Conservation (phyloP, 2,329 filamentous ascomycete species). For the Hortaea sp. region DNA sequence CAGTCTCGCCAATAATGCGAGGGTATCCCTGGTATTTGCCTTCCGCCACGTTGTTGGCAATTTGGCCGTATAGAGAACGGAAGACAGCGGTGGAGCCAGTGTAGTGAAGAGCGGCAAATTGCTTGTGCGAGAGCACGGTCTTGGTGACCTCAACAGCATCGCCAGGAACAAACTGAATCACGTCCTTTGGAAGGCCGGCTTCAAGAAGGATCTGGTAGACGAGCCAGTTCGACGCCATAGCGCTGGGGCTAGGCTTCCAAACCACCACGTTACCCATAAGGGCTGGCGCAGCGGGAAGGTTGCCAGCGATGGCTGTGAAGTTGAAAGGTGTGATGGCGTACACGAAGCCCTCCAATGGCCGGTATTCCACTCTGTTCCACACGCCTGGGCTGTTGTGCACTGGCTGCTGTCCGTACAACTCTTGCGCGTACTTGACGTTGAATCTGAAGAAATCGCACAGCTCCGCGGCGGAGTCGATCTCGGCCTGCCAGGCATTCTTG, state of each 20-base stretch:
- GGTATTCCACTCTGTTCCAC: conserved; percentile 87
- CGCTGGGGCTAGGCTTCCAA: conserved; percentile 90
- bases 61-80: conserved; percentile 77
- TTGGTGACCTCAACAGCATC: conserved; percentile 77
- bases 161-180: conserved; percentile 89
- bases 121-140: conserved; percentile 61
- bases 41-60: conserved; percentile 69
- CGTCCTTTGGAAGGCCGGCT: conserved; percentile 77
- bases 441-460: conserved; percentile 81
- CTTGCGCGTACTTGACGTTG: conserved; percentile 87
- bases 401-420: conserved; percentile 81
- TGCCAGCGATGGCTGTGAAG: conserved; percentile 90
- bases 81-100: conserved; percentile 90
- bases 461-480: conserved; percentile 93
- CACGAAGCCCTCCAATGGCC: conserved; percentile 87
- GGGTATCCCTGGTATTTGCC: conserved; percentile 79
- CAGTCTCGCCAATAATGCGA: conserved; percentile 80
- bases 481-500: conserved; percentile 98
- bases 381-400: conserved; percentile 71
- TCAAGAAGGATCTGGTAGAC: conserved; percentile 85
- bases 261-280: conserved; percentile 89
- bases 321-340: conserved; percentile 94
- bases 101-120: conserved; percentile 89
- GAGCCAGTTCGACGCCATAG: conserved; percentile 84
- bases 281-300: conserved; percentile 72